These are phyloP conservation scores for Nosema bombycis DNA, from an alignment of 371 early-diverging fungal species.

Conservation along the genomic window DNA sequence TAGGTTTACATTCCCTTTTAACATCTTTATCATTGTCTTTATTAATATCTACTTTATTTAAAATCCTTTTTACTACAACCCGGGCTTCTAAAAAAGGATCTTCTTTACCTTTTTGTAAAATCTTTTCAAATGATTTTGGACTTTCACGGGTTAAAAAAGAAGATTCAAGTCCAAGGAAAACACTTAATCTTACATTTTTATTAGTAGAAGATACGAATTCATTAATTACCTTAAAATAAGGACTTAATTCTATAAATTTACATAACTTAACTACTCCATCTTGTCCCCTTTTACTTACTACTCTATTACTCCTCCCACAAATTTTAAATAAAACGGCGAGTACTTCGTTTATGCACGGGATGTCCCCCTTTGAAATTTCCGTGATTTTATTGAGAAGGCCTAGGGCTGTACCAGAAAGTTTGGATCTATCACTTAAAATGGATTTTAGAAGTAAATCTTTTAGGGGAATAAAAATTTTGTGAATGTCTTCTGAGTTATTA, in stretches of 20 bases:
- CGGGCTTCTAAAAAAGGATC: conserved; percentile 48
- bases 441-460: conserved; percentile 41
- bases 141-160: no score
- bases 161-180: no score
- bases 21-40: neutral
- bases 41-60: neutral
- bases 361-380: conserved; percentile 1
- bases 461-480: neutral
- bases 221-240: conserved; percentile 12
- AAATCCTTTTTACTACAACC: conserved; percentile 21
- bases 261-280: conserved; percentile 25
- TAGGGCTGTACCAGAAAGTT: conserved; percentile 45
- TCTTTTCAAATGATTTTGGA: conserved; percentile 19
- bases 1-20: neutral
- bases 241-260: conserved; percentile 15
- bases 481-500: neutral
- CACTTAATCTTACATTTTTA: conserved; percentile 54
- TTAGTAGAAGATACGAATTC: conserved; percentile 31
- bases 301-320: conserved; percentile 42
- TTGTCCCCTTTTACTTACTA: conserved; percentile 41
- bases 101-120: conserved; percentile 37
- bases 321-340: conserved; percentile 36
- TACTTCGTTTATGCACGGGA: conserved; percentile 7
- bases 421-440: conserved; percentile 50
- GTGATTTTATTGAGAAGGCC: conserved; percentile 36